Evolutionary conservation across 2,329 filamentous ascomycete species (phyloP).

Genomic region (Fusarium pininemorale): DNA sequence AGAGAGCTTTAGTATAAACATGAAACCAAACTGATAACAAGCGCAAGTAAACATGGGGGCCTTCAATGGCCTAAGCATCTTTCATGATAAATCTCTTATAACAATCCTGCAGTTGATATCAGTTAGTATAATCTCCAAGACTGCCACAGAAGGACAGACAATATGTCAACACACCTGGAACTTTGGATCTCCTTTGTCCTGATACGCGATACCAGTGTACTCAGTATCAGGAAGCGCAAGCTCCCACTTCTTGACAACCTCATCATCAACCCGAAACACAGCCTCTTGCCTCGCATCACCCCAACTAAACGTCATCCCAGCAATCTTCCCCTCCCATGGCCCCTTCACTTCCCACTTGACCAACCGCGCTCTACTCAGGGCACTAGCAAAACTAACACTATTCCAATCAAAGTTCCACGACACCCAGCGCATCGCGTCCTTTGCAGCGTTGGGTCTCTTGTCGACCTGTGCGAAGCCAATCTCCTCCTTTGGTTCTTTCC

Average conservation of each 20-base stretch:
- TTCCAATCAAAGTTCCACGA: neutral
- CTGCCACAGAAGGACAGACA: no score
- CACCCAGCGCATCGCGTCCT: neutral
- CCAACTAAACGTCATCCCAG: neutral
- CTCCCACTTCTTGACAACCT: neutral
- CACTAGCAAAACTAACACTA: neutral
- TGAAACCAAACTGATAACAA: no score
- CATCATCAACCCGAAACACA: neutral
- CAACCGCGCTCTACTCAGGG: neutral
- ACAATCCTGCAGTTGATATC: rapidly evolving
- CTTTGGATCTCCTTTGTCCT: no score
- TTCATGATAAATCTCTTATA: neutral
- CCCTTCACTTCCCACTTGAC: neutral
- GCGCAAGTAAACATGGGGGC: no score
- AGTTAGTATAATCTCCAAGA: neutral
- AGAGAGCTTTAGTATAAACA: no score
- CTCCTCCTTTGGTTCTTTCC: neutral
- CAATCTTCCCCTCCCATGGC: neutral
- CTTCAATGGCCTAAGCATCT: neutral
- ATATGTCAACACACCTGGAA: neutral
- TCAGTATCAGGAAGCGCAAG: neutral
- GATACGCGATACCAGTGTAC: neutral
- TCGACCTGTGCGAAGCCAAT: neutral
- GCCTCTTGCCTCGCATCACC: neutral
- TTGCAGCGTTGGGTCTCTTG: neutral